Conservation (phyloP, 345 rosid species). For the Xanthoceras sorbifolium region DNA sequence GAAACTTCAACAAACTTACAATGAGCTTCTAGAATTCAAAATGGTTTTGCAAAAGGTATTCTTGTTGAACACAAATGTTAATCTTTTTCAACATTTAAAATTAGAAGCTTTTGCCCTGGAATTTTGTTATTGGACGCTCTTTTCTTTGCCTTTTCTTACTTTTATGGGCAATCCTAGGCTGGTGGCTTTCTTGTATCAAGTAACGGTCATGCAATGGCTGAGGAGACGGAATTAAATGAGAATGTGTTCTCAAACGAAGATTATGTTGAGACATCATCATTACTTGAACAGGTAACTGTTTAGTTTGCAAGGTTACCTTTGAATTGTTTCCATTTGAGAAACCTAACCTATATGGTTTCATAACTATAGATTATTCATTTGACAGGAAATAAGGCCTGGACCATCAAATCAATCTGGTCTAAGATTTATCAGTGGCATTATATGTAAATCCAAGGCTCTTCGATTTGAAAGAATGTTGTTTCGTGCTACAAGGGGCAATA, state of each 20-base stretch:
- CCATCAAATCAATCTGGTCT: conserved; percentile 75
- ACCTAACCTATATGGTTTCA: conserved; percentile 23
- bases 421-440: conserved; percentile 86
- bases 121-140: not conserved
- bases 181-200: conserved; percentile 79
- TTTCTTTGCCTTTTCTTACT: conserved; percentile 3
- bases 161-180: conserved; percentile 54
- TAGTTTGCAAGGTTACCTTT: conserved; percentile 16
- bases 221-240: conserved; percentile 82
- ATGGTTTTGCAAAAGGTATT: conserved; percentile 86
- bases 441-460: conserved; percentile 67
- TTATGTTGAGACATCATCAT: conserved; percentile 57
- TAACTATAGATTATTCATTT: conserved; percentile 26
- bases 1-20: conserved; percentile 81
- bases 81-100: not conserved
- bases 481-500: conserved; percentile 98
- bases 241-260: conserved; percentile 49
- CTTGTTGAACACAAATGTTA: conserved; percentile 13
- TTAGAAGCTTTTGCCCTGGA: not conserved
- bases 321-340: conserved; percentile 23
- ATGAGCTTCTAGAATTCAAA: conserved; percentile 93
- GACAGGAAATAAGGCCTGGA: conserved; percentile 67
- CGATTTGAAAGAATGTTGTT: conserved; percentile 94
- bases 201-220: conserved; percentile 59
- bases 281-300: conserved; percentile 77